These are phyloP conservation scores for Penicillium oxalicum DNA, from an alignment of 2,329 filamentous ascomycete genomes.

Conservation along the genomic window DNA sequence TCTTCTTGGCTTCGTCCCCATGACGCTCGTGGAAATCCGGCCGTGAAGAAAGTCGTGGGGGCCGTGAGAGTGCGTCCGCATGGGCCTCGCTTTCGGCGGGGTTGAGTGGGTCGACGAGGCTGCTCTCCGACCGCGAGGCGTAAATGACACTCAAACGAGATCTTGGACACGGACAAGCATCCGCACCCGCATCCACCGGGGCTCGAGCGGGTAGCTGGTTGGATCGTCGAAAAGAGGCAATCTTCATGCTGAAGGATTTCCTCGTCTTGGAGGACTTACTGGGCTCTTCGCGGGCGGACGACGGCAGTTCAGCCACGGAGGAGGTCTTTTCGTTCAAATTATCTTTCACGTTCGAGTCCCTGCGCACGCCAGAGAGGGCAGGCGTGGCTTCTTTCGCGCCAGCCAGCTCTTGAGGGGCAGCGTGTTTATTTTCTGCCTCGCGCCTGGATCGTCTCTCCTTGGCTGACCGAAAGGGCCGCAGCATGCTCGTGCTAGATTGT, in stretches of 20 bases:
- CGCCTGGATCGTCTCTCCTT: neutral
- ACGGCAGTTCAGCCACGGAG: neutral
- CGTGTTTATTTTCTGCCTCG: neutral
- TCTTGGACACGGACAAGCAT: neutral
- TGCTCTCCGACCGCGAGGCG: conserved; percentile 11
- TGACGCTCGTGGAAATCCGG: conserved; percentile 1
- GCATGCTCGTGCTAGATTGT: neutral
- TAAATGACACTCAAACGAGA: neutral
- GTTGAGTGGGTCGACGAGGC: conserved; percentile 6
- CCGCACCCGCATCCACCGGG: neutral
- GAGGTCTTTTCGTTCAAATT: neutral
- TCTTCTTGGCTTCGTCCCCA: neutral
- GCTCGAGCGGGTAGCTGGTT: neutral
- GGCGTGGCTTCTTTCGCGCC: neutral
- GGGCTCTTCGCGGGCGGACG: neutral
- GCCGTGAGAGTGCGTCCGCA: conserved; percentile 3
- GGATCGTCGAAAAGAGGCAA: conserved; percentile 7
- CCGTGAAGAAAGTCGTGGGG: conserved; percentile 2
- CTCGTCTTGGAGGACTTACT: conserved; percentile 1
- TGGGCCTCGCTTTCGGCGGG: neutral
- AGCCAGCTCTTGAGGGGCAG: conserved; percentile 2
- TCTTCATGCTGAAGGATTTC: conserved; percentile 9
- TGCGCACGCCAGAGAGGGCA: neutral
- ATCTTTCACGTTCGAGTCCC: neutral
- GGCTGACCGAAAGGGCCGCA: neutral